Base-by-base conservation (phyloP, 768 basidiomycete genomes). In the Serendipita indica region DNA sequence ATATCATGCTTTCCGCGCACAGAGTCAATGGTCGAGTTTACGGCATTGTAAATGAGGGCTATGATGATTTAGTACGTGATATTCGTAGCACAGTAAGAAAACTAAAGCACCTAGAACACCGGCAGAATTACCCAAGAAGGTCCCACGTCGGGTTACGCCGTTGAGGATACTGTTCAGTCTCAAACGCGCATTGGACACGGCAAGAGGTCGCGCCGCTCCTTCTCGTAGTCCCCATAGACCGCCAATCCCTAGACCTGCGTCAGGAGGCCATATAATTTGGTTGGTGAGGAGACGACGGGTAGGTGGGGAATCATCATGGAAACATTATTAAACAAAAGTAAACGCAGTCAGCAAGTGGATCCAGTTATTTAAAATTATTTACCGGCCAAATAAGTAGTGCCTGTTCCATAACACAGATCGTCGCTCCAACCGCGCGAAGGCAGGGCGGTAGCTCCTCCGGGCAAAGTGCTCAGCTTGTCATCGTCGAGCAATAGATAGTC, bases 351-450 rank as follows among this genome's bases (percentile, higher is more conserved):
- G 69, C 62, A 65, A 60, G 75, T 75, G 74, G 76, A 79, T 74
- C 75, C 78, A 76, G 80, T 79, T 76, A 79, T 79, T 77, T 75
- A 77, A 70, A 60, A 61, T 57, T 62, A 83, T 89, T 69, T 69
- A 97, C 94, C 94, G 71, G 87, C 79, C 60, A 99, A 83, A 82
- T 99, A 99, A 75, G 92, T 96, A 64, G 93, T 93, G 63, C 96
- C 96, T 66, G 93, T 97, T 68, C 96, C 96, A 73, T 98, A 97
- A 80, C 92, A 97, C 61, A 99, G 74, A 75, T 99, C 96, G 75
- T 99, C 96, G 74, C 90, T 89, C 93, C 91, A 98, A 63, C 96
- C 92, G 75, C 96, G 77, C 69, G 85, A 88, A 65, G 93, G 92
- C 63, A 99, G 80, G 60, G 93, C 92, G 61, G 88, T 91, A 65